Percentiles rank a stretch among this genome's conserved stretches.
Evolutionary conservation across 352 stramenopile species (phyloP).

Genomic region (Phytophthora syringae): DNA sequence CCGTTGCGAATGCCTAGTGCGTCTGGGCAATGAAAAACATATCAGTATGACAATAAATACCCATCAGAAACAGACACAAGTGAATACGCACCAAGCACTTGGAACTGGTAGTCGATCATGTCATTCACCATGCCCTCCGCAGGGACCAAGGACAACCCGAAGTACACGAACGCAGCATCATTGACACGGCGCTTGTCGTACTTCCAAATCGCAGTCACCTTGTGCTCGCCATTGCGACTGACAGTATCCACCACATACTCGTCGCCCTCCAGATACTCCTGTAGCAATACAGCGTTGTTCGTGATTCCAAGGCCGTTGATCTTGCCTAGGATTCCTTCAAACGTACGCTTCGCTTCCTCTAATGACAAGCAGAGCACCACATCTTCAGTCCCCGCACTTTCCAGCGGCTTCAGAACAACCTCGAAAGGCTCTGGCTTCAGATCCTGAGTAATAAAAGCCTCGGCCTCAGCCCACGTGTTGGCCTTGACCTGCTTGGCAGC

Average conservation of each 20-base stretch:
- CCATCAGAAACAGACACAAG: not conserved
- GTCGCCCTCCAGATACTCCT: constrained; percentile 94
- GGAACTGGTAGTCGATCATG: constrained; percentile 87
- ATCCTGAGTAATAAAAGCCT: constrained; percentile 73
- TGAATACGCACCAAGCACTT: constrained; percentile 55
- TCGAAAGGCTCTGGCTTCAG: constrained; percentile 76
- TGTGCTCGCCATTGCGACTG: constrained; percentile 92
- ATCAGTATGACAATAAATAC: not conserved
- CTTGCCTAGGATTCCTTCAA: constrained; percentile 83
- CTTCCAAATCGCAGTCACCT: constrained; percentile 96
- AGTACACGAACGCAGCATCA: constrained; percentile 96
- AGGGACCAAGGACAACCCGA: constrained; percentile 79
- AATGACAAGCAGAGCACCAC: constrained; percentile 83
- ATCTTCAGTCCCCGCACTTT: constrained; percentile 79
- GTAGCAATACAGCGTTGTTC: constrained; percentile 87
- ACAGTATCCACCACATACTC: constrained; percentile 98
- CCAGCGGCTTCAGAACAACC: constrained; percentile 92
- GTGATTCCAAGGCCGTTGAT: constrained; percentile 88
- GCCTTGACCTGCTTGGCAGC: constrained; percentile 91
- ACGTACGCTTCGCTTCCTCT: constrained; percentile 83
- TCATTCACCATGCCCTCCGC: constrained; percentile 73
- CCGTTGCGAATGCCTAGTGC: constrained; percentile 78
- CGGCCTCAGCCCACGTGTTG: constrained; percentile 74
- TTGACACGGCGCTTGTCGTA: constrained; percentile 98
- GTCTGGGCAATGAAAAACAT: constrained; percentile 33